Evolutionary conservation across 1,284 basidiomycete genomes (phyloP).

Genomic region (Earliella scabrosa): DNA sequence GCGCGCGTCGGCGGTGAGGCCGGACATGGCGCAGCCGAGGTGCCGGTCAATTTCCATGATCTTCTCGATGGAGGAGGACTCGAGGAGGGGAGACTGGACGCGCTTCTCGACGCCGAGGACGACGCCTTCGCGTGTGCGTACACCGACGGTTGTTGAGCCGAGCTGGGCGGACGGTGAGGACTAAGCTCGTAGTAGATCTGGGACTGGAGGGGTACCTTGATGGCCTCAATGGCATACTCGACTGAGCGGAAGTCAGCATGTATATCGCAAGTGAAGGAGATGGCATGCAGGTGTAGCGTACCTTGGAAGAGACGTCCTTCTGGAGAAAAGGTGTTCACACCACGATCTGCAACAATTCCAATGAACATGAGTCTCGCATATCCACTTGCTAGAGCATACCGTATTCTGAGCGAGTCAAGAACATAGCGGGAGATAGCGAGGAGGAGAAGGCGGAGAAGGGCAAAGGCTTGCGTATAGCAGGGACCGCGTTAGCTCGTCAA

Average conservation of each 20-base stretch:
- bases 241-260: constrained; percentile 51
- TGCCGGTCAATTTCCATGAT: constrained; percentile 99
- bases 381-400: constrained; percentile 46
- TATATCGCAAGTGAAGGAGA: neutral
- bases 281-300: no score
- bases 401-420: constrained; percentile 93
- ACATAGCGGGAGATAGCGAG: constrained; percentile 54
- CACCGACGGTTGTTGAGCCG: constrained; percentile 97
- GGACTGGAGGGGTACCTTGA: constrained; percentile 70
- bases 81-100: constrained; percentile 95
- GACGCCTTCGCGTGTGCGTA: constrained; percentile 86
- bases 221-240: constrained; percentile 99
- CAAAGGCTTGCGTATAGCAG: constrained; percentile 20
- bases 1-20: constrained; percentile 95
- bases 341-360: constrained; percentile 72
- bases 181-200: constrained; percentile 7
- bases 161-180: constrained; percentile 59
- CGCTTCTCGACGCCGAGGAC: constrained; percentile 98
- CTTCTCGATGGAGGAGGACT: constrained; percentile 97
- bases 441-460: neutral
- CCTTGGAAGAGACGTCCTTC: constrained; percentile 95
- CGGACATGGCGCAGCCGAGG: constrained; percentile 98
- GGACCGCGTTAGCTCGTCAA: constrained; percentile 10
- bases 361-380: neutral
- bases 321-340: constrained; percentile 99